Percentiles rank a stretch among this genome's conserved stretches.
These are phyloP conservation scores for Mallotus repandus DNA, from an alignment of 441 rosid species.

Conservation along the genomic window DNA sequence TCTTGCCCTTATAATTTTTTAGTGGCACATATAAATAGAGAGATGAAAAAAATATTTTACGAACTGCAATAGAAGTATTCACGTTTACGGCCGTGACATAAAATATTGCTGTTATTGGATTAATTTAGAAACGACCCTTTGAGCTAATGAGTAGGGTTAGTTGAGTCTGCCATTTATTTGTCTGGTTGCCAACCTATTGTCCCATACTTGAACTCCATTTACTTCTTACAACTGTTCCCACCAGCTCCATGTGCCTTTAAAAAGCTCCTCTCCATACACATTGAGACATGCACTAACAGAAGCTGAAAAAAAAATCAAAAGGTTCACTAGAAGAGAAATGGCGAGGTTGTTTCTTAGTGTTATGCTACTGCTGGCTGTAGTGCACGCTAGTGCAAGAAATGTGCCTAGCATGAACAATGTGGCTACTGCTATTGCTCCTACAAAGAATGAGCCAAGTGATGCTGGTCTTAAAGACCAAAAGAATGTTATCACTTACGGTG, in stretches of 20 bases:
- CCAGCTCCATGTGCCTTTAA: conserved; percentile 31
- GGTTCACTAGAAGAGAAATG: background rate
- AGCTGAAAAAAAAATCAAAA: background rate
- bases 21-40: too few species aligned
- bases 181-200: background rate
- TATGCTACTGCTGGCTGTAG: conserved; percentile 23
- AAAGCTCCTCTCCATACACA: conserved; percentile 21
- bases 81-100: too few species aligned
- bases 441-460: conserved; percentile 56
- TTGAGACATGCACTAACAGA: background rate
- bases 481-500: too few species aligned
- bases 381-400: conserved; percentile 31
- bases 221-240: conserved; percentile 36
- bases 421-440: conserved; percentile 29
- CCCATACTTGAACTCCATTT: too few species aligned
- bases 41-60: too few species aligned
- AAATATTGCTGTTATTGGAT: too few species aligned
- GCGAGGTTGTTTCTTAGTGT: conserved; percentile 23
- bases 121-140: too few species aligned
- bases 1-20: too few species aligned
- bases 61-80: too few species aligned
- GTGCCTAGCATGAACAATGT: background rate
- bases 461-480: conserved; percentile 24
- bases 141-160: background rate
- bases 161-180: background rate